Evolutionary conservation across 371 early-diverging fungal species (phyloP), one percentile per base, ranked within the genome.

Genomic region (Mucor velutinosus): DNA sequence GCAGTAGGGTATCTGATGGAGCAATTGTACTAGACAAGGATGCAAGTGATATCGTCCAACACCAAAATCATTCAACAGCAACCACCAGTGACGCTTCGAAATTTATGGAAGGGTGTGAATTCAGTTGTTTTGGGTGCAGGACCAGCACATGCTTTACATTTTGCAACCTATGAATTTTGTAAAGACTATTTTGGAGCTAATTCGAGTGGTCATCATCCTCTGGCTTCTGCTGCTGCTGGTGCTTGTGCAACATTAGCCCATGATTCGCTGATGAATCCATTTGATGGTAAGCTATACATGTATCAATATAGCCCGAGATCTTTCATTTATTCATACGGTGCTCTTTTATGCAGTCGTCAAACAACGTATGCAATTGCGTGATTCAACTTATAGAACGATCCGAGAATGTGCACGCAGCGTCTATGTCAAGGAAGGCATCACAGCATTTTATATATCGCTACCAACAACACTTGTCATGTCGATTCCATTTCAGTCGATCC

Each of bases 191-290:
- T 95, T 71, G 88, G 87, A 6, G 87, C 73, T 29, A 82, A 79
- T 65, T 67, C 29, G 47, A 76, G 69, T 58, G 91, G 86, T 45
- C 39, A 67, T 65, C 89, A 89, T 59, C 80, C 86, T 8, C 23
- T 93, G 43, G 89, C 90, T 12, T 85, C 91, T 30, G 90, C 83
- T 47, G 88, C 89, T 15, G 95, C 97, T 3, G 98, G 98, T 43
- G 97, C 95, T 27, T 89, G 89, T 75, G 97, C 97, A 10, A 96
- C 97, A 14, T 84, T 95, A 43, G 87, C 90, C 8, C 89, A 91
- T 77, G 98, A 97, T 74, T 90, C 93, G 1, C 73, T 97, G 58
- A 95, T 95, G 95, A 98, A 92, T 73, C 98, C 97, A 14, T 97
- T 97, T 79, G 97, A 97, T 85, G 91, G 92, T 91, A 78, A 68